Percentiles rank a stretch among this genome's conserved stretches.
phyloP scores from a whole-genome alignment of 768 basidiomycete species.

The Lentinula raphanica region DNA sequence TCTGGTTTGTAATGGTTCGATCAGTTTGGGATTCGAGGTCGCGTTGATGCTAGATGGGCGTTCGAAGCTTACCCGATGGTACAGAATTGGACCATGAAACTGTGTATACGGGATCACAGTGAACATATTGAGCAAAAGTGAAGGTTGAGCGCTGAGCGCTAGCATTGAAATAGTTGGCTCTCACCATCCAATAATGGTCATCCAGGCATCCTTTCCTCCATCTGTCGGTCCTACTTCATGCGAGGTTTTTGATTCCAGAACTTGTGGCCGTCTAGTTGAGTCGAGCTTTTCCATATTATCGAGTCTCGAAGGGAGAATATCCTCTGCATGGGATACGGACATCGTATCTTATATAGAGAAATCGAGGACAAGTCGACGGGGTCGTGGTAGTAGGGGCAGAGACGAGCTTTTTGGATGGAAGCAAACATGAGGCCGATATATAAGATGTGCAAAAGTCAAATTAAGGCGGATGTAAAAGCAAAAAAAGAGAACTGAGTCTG shows the following conservation, averaged over 20 bases:
- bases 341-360: not conserved
- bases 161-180: not conserved
- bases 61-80: not conserved
- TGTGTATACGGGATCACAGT: not conserved
- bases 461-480: not conserved
- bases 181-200: not conserved
- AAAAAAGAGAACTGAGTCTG: not conserved
- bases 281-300: not conserved
- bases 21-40: not conserved
- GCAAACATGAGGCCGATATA: slow-evolving; percentile 2
- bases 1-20: slow-evolving; percentile 10
- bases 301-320: not conserved
- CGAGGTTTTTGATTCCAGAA: not conserved
- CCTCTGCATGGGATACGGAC: slow-evolving; percentile 4
- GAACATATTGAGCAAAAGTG: not conserved
- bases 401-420: not conserved
- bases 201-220: not conserved
- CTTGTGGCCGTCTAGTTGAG: not conserved
- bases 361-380: not conserved
- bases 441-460: not conserved
- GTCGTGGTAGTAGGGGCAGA: not conserved
- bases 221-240: not conserved
- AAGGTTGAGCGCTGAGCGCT: not conserved
- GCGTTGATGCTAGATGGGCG: not conserved
- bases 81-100: slow-evolving; percentile 6